Base-by-base conservation (phyloP, 306 rosid genomes). In the Lathyrus tuberosus region DNA sequence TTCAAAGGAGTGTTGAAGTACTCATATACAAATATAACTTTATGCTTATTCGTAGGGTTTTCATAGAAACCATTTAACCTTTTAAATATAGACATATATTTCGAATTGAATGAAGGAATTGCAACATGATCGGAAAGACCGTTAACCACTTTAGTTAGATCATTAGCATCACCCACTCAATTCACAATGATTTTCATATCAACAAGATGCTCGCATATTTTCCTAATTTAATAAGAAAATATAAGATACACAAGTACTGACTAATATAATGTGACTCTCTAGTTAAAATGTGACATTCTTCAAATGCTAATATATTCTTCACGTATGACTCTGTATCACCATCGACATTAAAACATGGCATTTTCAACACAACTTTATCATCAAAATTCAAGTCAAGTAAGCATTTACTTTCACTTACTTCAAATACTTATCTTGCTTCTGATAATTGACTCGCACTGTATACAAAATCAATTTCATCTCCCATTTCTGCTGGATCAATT, bases 1-100 rank as follows among this genome's bases (percentile, higher is more conserved):
- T 76, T 59, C 76, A 78, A 72, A n/a, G 85, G 82, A 8, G 79
- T 72, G 59, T 54, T 69, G 73, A 69, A 73, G 57, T 77, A 77
- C 3, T 62, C 62, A 15, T 15, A 79, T 5, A 26, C 65, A 44
- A 81, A 49, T 6, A 67, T 17, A 1, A 62, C 72, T 35, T 51
- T 67, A 10, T 67, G 51, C 51, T 17, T 67, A 44, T 67, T 67
- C 2, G 33, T 2, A 17, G 47, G 47, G 62, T 67, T 33, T 33
- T 67, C 35, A 33, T 67, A 70, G 70, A 74, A 61, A 0, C 4
- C 24, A 4, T 65, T 74, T 40, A 73, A 38, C 0, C 22, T 4
- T 0, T 70, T 2, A 2, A 41, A 58, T 0, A 77, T 12, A 57
- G 9, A 0, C 14, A 18, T 57, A 57, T 59, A 77, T 26, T 47